These are phyloP conservation scores for Magnolia officinalis DNA, from an alignment of 164 flowering plant species.

Conservation along the genomic window DNA sequence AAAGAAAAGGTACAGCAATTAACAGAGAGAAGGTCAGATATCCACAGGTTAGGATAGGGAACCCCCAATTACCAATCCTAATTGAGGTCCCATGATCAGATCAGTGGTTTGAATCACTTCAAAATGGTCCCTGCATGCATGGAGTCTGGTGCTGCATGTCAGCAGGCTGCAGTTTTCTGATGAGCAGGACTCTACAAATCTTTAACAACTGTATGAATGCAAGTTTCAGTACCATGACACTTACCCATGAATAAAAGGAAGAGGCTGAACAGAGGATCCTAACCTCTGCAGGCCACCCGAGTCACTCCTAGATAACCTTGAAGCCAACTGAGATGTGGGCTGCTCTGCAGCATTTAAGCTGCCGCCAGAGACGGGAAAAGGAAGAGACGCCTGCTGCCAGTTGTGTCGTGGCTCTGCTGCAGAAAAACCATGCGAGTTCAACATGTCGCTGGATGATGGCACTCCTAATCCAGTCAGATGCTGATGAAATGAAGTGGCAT, in stretches of 20 bases:
- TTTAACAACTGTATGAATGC: too few relatives aligned
- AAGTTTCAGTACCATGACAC: background rate
- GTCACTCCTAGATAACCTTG: conserved; percentile 7
- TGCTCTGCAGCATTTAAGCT: background rate
- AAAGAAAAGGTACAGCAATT: too few relatives aligned
- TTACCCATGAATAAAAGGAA: conserved; percentile 15
- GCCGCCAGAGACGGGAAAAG: background rate
- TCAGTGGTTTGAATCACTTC: too few relatives aligned
- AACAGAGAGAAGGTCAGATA: too few relatives aligned
- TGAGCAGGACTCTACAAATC: too few relatives aligned
- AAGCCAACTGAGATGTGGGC: background rate
- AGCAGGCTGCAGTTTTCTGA: too few relatives aligned
- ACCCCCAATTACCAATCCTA: too few relatives aligned
- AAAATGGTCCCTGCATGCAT: too few relatives aligned
- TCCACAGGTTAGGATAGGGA: too few relatives aligned
- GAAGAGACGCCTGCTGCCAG: conserved; percentile 11
- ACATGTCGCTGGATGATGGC: background rate
- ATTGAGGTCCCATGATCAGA: too few relatives aligned
- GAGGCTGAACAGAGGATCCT: conserved; percentile 8
- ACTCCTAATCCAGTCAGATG: conserved; percentile 1
- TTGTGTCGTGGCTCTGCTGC: conserved; percentile 8
- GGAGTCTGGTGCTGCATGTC: too few relatives aligned
- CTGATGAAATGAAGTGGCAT: conserved; percentile 6
- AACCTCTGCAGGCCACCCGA: conserved; percentile 7
- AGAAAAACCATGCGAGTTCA: conserved; percentile 8